A percentile compares a stretch with the other conserved stretches of the same genome.
Evolutionary conservation across 305 asterid species (phyloP).

Genomic region (Solanum hybrid): DNA sequence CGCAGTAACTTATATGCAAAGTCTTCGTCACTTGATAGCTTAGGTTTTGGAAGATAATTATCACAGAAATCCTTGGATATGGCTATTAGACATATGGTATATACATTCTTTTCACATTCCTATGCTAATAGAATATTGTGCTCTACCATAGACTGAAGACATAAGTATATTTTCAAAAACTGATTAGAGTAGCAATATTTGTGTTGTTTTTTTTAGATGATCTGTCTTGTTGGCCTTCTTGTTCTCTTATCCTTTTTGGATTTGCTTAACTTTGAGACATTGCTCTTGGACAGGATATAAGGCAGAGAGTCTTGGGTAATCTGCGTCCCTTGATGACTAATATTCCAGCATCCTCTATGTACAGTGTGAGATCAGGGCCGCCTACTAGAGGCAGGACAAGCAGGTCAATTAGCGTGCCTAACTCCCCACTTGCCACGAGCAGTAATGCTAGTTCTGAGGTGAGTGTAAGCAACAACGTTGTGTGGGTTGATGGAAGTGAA

Average conservation of each 20-base stretch:
- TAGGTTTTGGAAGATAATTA: conserved; percentile 93
- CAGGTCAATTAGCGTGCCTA: conserved; percentile 58
- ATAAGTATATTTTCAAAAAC: background rate
- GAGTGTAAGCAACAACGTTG: conserved; percentile 65
- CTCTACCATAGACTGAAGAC: background rate
- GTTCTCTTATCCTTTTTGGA: background rate
- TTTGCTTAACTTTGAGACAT: conserved; percentile 2
- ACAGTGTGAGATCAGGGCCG: conserved; percentile 87
- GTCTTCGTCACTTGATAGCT: conserved; percentile 41
- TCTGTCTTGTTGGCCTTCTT: conserved; percentile 33
- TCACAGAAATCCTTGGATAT: conserved; percentile 90
- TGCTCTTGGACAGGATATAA: conserved; percentile 70
- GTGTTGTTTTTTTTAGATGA: conserved; percentile 35
- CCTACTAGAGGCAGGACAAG: conserved; percentile 49
- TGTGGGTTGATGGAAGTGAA: conserved; percentile 50
- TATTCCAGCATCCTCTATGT: conserved; percentile 87
- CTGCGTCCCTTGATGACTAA: conserved; percentile 78
- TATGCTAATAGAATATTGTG: background rate
- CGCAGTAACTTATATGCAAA: conserved; percentile 17
- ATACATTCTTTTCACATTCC: conserved; percentile 3
- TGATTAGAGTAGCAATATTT: background rate
- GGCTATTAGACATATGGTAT: conserved; percentile 99
- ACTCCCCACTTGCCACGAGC: conserved; percentile 90
- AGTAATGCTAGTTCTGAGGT: conserved; percentile 92
- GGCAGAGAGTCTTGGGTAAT: conserved; percentile 76